Percentiles rank a stretch among this genome's conserved stretches.
Conservation (phyloP, 2,329 filamentous ascomycete species). For the Nemania sp. region DNA sequence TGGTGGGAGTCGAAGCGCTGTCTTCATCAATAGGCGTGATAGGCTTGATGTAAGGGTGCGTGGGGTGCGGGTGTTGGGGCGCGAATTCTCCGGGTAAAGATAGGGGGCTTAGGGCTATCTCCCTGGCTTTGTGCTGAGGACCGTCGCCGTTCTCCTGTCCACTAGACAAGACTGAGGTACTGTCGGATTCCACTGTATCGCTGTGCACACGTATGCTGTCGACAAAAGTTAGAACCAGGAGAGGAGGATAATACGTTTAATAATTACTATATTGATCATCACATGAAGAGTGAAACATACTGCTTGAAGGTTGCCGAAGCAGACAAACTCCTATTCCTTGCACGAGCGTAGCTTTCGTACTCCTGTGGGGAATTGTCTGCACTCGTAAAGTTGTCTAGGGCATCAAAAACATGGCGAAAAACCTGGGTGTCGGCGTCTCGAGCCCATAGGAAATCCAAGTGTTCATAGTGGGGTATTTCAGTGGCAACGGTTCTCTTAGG, state of each 20-base stretch:
- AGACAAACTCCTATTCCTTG: constrained; percentile 55
- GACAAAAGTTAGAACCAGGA: not conserved
- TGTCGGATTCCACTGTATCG: constrained; percentile 40
- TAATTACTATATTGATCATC: not conserved
- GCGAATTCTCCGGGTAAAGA: constrained; percentile 14
- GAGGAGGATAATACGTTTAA: not conserved
- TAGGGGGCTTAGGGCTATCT: constrained; percentile 26
- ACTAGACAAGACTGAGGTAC: constrained; percentile 34
- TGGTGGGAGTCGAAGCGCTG: constrained; percentile 24
- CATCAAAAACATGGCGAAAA: constrained; percentile 89
- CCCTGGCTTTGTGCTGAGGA: constrained; percentile 37
- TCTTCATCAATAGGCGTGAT: constrained; percentile 32
- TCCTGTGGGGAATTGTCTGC: constrained; percentile 63
- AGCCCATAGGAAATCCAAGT: constrained; percentile 96
- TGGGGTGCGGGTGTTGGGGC: constrained; percentile 25
- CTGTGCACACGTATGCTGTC: constrained; percentile 35
- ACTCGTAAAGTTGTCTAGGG: constrained; percentile 72
- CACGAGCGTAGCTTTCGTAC: constrained; percentile 60
- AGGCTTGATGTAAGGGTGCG: constrained; percentile 21
- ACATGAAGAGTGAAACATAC: constrained; percentile 29
- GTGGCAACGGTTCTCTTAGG: constrained; percentile 83
- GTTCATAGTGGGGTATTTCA: constrained; percentile 90
- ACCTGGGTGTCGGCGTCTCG: constrained; percentile 81
- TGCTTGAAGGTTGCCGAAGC: constrained; percentile 42
- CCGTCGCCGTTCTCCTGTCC: constrained; percentile 28